Evolutionary conservation across 2,329 filamentous ascomycete species (phyloP).

Genomic region (Aspergillus neotritici): DNA sequence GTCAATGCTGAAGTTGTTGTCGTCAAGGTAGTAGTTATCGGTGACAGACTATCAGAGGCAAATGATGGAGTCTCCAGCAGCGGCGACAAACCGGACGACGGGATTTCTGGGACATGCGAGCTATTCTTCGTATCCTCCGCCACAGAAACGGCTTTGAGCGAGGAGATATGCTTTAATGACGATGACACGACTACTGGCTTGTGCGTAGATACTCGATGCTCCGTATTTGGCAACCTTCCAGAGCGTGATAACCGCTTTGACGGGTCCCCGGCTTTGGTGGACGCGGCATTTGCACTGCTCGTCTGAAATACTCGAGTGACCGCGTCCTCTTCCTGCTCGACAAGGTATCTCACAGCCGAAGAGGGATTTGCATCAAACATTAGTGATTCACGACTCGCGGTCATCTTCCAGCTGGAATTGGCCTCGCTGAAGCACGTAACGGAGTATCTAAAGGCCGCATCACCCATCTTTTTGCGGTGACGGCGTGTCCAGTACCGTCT

Average conservation of each 20-base stretch:
- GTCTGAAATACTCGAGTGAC: conserved; percentile 12
- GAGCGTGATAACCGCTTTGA: background rate
- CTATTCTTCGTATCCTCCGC: too few species aligned
- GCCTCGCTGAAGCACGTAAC: conserved; percentile 16
- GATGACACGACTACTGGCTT: too few species aligned
- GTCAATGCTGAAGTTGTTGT: too few species aligned
- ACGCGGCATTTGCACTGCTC: conserved; percentile 3
- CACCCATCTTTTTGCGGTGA: conserved; percentile 5
- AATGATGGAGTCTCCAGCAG: too few species aligned
- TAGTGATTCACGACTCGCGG: conserved; percentile 19
- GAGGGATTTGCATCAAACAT: conserved; percentile 27
- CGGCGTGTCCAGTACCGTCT: conserved; percentile 14
- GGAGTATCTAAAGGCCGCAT: conserved; percentile 16
- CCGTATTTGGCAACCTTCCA: too few species aligned
- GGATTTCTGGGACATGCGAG: too few species aligned
- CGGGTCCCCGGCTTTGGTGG: background rate
- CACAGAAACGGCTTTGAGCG: too few species aligned
- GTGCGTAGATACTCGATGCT: too few species aligned
- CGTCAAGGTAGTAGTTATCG: too few species aligned
- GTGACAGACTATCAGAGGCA: too few species aligned
- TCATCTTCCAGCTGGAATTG: conserved; percentile 12
- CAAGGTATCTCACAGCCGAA: conserved; percentile 19
- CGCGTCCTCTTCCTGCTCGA: conserved; percentile 13
- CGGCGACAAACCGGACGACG: too few species aligned
- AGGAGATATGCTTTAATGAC: too few species aligned